These are phyloP conservation scores for Cryomyces minteri DNA, from an alignment of 495 filamentous ascomycete species.

Conservation along the genomic window DNA sequence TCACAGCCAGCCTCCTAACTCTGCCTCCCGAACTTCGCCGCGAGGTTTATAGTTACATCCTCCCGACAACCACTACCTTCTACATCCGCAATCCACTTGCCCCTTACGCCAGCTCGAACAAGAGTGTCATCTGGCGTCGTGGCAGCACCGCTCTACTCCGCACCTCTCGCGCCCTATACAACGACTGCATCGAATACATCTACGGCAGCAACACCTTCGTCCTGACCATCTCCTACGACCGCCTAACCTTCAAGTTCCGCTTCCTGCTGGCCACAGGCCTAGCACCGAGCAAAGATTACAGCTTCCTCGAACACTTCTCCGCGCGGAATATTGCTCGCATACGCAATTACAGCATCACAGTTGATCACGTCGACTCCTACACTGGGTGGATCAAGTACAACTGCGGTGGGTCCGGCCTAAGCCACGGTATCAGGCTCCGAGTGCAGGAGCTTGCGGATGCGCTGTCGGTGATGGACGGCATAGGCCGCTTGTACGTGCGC, in stretches of 20 bases:
- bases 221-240: slow-evolving; percentile 27
- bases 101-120: slow-evolving; percentile 1
- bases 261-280: slow-evolving; percentile 17
- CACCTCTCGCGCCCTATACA: slow-evolving; percentile 14
- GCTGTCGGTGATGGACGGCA: no score
- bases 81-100: slow-evolving; percentile 2
- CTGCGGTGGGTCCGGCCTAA: slow-evolving; percentile 16
- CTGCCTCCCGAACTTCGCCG: slow-evolving; percentile 22
- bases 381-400: slow-evolving; percentile 27
- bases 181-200: slow-evolving; percentile 18
- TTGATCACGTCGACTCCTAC: slow-evolving; percentile 23
- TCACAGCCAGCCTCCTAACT: slow-evolving; percentile 9
- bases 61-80: slow-evolving; percentile 9
- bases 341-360: slow-evolving; percentile 18
- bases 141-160: slow-evolving; percentile 14
- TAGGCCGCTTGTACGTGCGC: no score
- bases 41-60: slow-evolving; percentile 18
- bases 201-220: slow-evolving; percentile 28
- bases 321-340: slow-evolving; percentile 15
- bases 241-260: slow-evolving; percentile 23
- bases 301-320: slow-evolving; percentile 18
- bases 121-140: slow-evolving; percentile 17
- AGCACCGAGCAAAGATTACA: slow-evolving; percentile 13
- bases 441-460: slow-evolving; percentile 3
- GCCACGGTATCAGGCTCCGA: slow-evolving; percentile 14